Evolutionary conservation across 2,329 filamentous ascomycete species (phyloP), one percentile per base, ranked within the genome.

Genomic region (Pseudomassariella vexata): DNA sequence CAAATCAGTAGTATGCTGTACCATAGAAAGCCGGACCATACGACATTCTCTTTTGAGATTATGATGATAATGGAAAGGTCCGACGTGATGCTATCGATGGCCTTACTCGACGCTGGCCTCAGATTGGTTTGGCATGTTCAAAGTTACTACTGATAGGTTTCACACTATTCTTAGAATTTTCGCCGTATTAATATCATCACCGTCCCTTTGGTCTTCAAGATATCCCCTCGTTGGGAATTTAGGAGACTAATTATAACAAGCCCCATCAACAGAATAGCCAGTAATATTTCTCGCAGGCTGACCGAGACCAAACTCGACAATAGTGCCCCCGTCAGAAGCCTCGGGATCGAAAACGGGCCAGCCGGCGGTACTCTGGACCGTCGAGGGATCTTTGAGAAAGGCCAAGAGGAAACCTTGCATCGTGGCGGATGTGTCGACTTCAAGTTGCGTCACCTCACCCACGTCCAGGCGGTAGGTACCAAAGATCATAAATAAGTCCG

Each of bases 401-500:
- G 45, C 42, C 14, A 48, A 34, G 18, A 46, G 33, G 17, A 41
- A 33, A 29, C 50, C 49, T 28, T 52, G 47, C 40, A 52, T 47
- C 14, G 38, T 24, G 16, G 32, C 26, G 37, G 45, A 47, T 2
- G 42, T 39, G 16, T 44, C 42, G 8, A 37, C 37, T 27, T 53
- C 43, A 22, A 44, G 14, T 9, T 28, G 14, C 10, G 32, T 16
- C 14, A 34, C 16, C 14, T 24, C 27, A 6, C 32, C 32, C n/a
- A 24, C 25, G 16, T 28, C 32, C 9, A 30, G 17, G 16, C 18
- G 16, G 19, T 30, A 34, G 11, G 32, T 29, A 4, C 32, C 32
- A 12, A 34, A 34, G 1, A 34, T 10, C 25, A 30, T 23, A 5
- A 29, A 23, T 3, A 34, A 12, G 12, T 34, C 32, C 9, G 14